Evolutionary conservation across 2,329 filamentous ascomycete species (phyloP), one percentile per base, ranked within the genome.

Genomic region (Mariannaea sp.): DNA sequence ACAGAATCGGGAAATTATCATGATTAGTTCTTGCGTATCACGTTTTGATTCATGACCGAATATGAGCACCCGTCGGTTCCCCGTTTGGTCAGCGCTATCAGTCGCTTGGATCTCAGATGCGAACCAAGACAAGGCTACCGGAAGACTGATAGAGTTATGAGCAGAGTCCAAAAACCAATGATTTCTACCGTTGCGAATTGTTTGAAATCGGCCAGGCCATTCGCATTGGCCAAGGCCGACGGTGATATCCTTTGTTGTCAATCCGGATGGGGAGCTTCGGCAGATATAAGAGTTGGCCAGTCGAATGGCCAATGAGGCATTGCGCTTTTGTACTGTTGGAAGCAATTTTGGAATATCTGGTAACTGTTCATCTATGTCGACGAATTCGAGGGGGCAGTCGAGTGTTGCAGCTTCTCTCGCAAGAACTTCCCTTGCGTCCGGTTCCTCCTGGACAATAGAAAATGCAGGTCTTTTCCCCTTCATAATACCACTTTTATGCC

Each of bases 401-500:
- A 68, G 72, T 38, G 75, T 73, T 5, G 49, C 38, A 5, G 75
- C 75, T 29, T 74, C 65, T 12, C 65, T 46, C 9, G 60, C 17
- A 16, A 79, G 47, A 1, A 77, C 71, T 30, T 66, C 50, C 33
- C 61, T 48, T 12, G 64, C 66, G 5, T 47, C 59, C 5, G 56
- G 8, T 4, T 66, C 59, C n/a, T n/a, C n/a, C 57, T 78, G 75
- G 0, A 48, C 39, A 1, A 72, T 70, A 0, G 73, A 72, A 44
- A 77, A 75, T 6, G 75, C 73, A 36, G 66, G 67, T 1, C 69
- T 58, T 1, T 70, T 71, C 5, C 52, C 8, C 56, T 80, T 81
- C 57, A 80, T 72, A 12, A 81, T 79, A 0, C 78, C 79, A 8
- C 75, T 70, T 61, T 81, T 81, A 57, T 81, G 76, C 77, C 77